phyloP scores from a whole-genome alignment of 2,329 filamentous ascomycete genomes.

The Didymella arachidicola region DNA sequence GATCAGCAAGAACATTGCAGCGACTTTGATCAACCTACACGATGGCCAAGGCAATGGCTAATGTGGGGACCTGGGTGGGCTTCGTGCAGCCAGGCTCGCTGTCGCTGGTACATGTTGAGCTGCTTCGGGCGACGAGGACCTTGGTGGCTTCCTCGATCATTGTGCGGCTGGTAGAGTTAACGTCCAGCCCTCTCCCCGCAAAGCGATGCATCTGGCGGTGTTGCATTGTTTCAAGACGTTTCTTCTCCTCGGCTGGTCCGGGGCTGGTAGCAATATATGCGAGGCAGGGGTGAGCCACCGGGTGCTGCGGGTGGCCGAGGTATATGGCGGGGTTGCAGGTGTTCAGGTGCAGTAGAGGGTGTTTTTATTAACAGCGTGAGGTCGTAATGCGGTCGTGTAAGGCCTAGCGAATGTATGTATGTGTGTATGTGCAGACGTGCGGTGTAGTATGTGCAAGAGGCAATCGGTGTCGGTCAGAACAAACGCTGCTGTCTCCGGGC shows the following conservation, averaged over 20 bases:
- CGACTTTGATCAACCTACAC: slow-evolving; percentile 34
- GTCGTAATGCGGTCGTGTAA: slow-evolving; percentile 45
- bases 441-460: slow-evolving; percentile 1
- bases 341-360: neutral
- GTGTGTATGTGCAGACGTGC: slow-evolving; percentile 11
- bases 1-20: slow-evolving; percentile 33
- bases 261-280: slow-evolving; percentile 29
- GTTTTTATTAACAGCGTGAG: slow-evolving; percentile 48
- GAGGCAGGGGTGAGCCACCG: slow-evolving; percentile 23
- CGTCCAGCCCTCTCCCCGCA: slow-evolving; percentile 31
- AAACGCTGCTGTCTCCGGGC: slow-evolving; percentile 29
- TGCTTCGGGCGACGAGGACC: slow-evolving; percentile 40
- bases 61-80: slow-evolving; percentile 43
- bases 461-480: slow-evolving; percentile 25
- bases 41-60: slow-evolving; percentile 46
- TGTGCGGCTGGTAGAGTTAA: slow-evolving; percentile 34
- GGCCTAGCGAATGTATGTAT: slow-evolving; percentile 14
- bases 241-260: slow-evolving; percentile 29
- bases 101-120: slow-evolving; percentile 42
- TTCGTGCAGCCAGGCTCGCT: slow-evolving; percentile 47
- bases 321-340: slow-evolving; percentile 8
- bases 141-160: slow-evolving; percentile 36
- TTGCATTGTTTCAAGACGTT: slow-evolving; percentile 34
- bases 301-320: slow-evolving; percentile 12
- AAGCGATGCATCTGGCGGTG: slow-evolving; percentile 44